Base-by-base conservation (phyloP, 805 yeast genomes). In the Blastobotrys parvus region DNA sequence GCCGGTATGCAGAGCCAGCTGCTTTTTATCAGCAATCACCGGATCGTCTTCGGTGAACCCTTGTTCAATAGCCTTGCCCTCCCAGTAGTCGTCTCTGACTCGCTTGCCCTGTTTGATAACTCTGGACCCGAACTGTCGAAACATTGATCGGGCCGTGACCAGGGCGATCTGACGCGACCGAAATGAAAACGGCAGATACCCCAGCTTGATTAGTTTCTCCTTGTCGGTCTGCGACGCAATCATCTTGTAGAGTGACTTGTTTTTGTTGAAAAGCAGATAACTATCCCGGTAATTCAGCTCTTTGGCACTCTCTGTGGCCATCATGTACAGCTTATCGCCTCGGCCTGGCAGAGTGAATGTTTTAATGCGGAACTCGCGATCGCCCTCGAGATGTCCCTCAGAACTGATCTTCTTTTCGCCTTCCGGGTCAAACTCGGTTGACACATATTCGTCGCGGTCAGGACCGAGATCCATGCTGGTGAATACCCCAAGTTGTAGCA, bases 31-130 rank as follows among this genome's bases (percentile, higher is more conserved):
- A 23, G 44, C 27, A 8, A 55, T 44, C 8, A 73, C 77, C 23
- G 72, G 67, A 43, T 71, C 74, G 35, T 62, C 63, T 20, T 68
- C 67, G 1, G 70, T 65, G 40, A 71, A 69, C 0, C 71, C 71
- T 46, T 71, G 71, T 16, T 60, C 62, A 31, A 55, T 58, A 0
- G 70, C 69, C 3, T 59, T 51, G 3, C 60, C 61, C 47, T 74
- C 80, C 77, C 78, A 77, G 54, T 77, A 76, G 54, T 76, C 82
- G 55, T 76, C 81, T 2, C 56, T 47, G 3, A 75, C 63, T 45
- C 80, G 64, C 30, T 59, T 57, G 4, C 81, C 82, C n/a, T 59
- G 54, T 1, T 59, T 58, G 17, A 77, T 54, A 2, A 71, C 55
- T 18, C 74, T 59, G 1, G 80, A 74, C 29, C 81, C 81, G 56